Evolutionary conservation across 441 rosid species (phyloP).

Genomic region (Eutrema salsugineum): DNA sequence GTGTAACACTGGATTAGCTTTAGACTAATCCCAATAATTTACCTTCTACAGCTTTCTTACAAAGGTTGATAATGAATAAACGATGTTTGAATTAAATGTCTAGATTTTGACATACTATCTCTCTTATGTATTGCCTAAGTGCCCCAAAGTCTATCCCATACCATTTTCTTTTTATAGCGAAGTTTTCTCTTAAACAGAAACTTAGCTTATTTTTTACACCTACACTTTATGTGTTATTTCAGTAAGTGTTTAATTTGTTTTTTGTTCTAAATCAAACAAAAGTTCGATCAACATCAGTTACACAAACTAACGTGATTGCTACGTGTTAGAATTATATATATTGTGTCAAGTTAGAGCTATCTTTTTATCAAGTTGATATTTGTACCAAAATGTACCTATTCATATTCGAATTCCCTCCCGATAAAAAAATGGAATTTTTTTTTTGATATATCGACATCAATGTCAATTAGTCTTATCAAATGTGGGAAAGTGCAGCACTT

Average conservation of each 20-base stretch:
- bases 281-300: background rate
- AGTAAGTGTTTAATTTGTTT: background rate
- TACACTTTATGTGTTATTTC: background rate
- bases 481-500: conserved; percentile 18
- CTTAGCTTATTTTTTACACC: background rate
- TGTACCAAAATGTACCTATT: background rate
- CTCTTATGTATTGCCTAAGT: background rate
- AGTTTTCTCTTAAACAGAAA: too few relatives aligned
- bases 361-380: background rate
- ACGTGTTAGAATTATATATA: background rate
- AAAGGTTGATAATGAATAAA: background rate
- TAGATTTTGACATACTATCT: background rate
- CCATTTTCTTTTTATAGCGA: background rate
- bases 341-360: background rate
- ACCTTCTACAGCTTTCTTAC: conserved; percentile 5
- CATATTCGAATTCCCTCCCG: too few relatives aligned
- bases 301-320: background rate
- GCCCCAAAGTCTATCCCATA: conserved; percentile 3
- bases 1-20: conserved; percentile 13
- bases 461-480: conserved; percentile 23
- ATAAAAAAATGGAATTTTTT: too few relatives aligned
- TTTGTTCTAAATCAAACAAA: too few relatives aligned
- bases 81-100: background rate
- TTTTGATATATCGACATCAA: conserved; percentile 6
- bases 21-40: conserved; percentile 10